Percentiles rank a stretch among this genome's conserved stretches.
Evolutionary conservation across 2,329 filamentous ascomycete genomes (phyloP).

Genomic region (Aspergillus ustus): DNA sequence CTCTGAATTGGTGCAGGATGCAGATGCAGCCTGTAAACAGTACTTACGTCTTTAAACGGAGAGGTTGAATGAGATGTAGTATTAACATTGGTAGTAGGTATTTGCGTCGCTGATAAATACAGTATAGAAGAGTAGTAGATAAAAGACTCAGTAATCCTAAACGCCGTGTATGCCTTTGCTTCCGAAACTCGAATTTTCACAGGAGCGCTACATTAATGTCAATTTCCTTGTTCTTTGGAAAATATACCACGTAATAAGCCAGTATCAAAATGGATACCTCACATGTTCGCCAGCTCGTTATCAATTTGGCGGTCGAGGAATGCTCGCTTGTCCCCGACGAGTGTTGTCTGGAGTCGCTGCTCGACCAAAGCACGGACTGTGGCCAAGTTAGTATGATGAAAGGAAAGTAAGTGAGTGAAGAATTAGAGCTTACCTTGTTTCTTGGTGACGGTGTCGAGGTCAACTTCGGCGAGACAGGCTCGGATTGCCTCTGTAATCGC

Average conservation of each 20-base stretch:
- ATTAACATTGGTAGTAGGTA: slow-evolving; percentile 13
- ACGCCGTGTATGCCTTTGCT: slow-evolving; percentile 22
- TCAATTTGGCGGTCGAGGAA: slow-evolving; percentile 96
- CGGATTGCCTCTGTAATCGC: slow-evolving; percentile 85
- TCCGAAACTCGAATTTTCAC: slow-evolving; percentile 3
- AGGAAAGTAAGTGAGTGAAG: slow-evolving; percentile 4
- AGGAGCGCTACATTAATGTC: slow-evolving; percentile 9
- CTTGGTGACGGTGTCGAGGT: slow-evolving; percentile 97
- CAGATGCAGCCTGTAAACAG: too few relatives aligned
- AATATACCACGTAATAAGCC: not conserved
- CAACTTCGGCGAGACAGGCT: slow-evolving; percentile 80
- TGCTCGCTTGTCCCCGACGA: slow-evolving; percentile 80
- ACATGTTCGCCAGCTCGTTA: slow-evolving; percentile 92
- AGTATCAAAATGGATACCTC: slow-evolving; percentile 31
- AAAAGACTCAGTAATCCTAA: slow-evolving; percentile 10
- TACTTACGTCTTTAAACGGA: not conserved
- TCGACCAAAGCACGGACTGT: slow-evolving; percentile 82
- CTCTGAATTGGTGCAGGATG: too few relatives aligned
- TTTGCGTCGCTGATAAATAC: slow-evolving; percentile 15
- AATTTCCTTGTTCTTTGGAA: not conserved
- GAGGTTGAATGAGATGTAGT: not conserved
- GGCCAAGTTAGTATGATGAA: not conserved
- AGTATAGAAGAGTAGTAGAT: not conserved
- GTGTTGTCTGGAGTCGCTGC: slow-evolving; percentile 87
- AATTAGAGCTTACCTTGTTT: slow-evolving; percentile 69